Evolutionary conservation across 345 rosid species (phyloP).

Genomic region (Theobroma cacao): DNA sequence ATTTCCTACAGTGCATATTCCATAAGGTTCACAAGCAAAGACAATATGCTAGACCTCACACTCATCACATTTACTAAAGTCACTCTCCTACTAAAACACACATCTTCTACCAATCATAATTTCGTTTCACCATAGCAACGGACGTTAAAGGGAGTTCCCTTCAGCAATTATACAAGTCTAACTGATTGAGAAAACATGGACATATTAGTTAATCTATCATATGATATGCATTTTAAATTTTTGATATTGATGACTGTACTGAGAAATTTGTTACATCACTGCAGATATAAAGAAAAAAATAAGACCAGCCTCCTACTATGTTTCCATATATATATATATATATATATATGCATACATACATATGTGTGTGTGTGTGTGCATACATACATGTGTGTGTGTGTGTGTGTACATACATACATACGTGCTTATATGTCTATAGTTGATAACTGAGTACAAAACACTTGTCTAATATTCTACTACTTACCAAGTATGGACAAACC

Average conservation of each 20-base stretch:
- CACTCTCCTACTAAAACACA: not conserved
- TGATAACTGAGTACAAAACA: not conserved
- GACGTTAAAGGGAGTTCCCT: not conserved
- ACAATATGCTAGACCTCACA: not conserved
- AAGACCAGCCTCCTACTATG: not conserved
- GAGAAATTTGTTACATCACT: not conserved
- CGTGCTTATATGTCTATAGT: not conserved
- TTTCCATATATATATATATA: not conserved
- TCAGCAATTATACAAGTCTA: not conserved
- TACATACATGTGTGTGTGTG: no score
- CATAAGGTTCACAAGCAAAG: not conserved
- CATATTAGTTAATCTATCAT: not conserved
- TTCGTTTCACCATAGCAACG: not conserved
- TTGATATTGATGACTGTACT: not conserved
- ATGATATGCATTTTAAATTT: not conserved
- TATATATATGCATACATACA: no score
- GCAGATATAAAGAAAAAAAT: not conserved
- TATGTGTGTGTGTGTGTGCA: no score
- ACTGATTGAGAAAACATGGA: not conserved
- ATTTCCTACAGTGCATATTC: not conserved
- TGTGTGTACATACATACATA: no score
- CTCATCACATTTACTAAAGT: not conserved
- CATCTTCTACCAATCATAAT: not conserved
- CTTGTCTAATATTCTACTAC: constrained; percentile 15
- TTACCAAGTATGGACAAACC: constrained; percentile 85